Evolutionary conservation across 2,329 filamentous ascomycete species (phyloP).

Genomic region (Claviceps pazoutovae): DNA sequence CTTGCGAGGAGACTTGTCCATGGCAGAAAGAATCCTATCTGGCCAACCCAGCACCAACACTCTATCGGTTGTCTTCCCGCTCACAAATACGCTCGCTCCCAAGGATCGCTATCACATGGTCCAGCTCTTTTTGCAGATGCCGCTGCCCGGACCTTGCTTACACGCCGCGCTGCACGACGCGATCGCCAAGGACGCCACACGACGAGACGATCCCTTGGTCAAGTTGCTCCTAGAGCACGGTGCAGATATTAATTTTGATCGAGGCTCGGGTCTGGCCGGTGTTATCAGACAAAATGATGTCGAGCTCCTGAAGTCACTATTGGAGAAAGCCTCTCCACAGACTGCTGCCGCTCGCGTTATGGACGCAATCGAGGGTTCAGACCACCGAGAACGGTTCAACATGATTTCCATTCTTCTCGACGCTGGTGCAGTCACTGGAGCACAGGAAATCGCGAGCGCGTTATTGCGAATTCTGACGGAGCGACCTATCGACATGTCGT

Average conservation of each 20-base stretch:
- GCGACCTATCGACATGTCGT: constrained; percentile 33
- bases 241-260: constrained; percentile 40
- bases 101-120: constrained; percentile 33
- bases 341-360: constrained; percentile 34
- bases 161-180: constrained; percentile 37
- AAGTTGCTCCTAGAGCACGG: constrained; percentile 36
- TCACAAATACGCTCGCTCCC: constrained; percentile 27
- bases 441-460: constrained; percentile 27
- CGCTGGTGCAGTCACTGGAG: constrained; percentile 29
- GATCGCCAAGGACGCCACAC: constrained; percentile 32
- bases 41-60: constrained; percentile 33
- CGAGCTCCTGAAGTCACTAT: constrained; percentile 28
- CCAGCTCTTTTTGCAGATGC: constrained; percentile 34
- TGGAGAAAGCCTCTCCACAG: constrained; percentile 31
- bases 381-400: constrained; percentile 28
- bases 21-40: constrained; percentile 32
- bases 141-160: constrained; percentile 31
- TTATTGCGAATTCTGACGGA: constrained; percentile 28
- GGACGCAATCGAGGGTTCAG: constrained; percentile 31
- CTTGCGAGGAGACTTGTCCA: constrained; percentile 26
- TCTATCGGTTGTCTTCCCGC: constrained; percentile 33
- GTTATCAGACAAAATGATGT: constrained; percentile 36
- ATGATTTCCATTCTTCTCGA: constrained; percentile 33
- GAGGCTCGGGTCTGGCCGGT: constrained; percentile 32
- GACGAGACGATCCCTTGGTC: constrained; percentile 37